A percentile compares a stretch with the other conserved stretches of the same genome.
These are phyloP conservation scores for Hypoxylon perforatum DNA, from an alignment of 495 filamentous ascomycete species.

Conservation along the genomic window DNA sequence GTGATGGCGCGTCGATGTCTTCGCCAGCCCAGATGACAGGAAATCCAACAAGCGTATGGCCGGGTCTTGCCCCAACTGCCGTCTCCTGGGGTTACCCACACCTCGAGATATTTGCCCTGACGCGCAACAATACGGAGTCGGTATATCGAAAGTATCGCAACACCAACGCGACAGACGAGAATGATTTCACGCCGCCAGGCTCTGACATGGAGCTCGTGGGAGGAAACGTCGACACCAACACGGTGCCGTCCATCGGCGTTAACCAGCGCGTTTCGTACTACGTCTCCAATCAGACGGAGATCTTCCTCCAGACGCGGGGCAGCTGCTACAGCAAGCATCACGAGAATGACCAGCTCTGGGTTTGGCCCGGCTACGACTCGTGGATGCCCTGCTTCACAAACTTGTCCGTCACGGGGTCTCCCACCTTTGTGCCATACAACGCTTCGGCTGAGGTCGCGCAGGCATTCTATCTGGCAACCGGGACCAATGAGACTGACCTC, in stretches of 20 bases:
- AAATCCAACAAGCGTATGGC: conserved; percentile 12
- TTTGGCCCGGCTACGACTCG: neutral
- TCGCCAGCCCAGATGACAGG: conserved; percentile 18
- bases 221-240: neutral
- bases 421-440: conserved; percentile 2
- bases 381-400: neutral
- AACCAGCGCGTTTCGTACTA: neutral
- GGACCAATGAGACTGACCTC: neutral
- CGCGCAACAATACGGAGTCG: conserved; percentile 7
- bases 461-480: conserved; percentile 11
- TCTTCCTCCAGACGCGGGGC: conserved; percentile 9
- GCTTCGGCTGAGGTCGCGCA: conserved; percentile 1
- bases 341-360: neutral
- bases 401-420: neutral
- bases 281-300: conserved; percentile 7
- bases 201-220: conserved; percentile 20
- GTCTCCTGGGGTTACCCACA: conserved; percentile 32
- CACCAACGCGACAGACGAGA: conserved; percentile 8
- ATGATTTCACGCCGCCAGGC: conserved; percentile 5
- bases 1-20: neutral
- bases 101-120: conserved; percentile 24
- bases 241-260: conserved; percentile 8
- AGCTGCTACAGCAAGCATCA: conserved; percentile 3
- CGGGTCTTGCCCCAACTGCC: conserved; percentile 16
- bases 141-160: conserved; percentile 28